These are phyloP conservation scores for Rhizoclosmatium hyalinum DNA, from an alignment of 371 early-diverging fungal species.

Conservation along the genomic window DNA sequence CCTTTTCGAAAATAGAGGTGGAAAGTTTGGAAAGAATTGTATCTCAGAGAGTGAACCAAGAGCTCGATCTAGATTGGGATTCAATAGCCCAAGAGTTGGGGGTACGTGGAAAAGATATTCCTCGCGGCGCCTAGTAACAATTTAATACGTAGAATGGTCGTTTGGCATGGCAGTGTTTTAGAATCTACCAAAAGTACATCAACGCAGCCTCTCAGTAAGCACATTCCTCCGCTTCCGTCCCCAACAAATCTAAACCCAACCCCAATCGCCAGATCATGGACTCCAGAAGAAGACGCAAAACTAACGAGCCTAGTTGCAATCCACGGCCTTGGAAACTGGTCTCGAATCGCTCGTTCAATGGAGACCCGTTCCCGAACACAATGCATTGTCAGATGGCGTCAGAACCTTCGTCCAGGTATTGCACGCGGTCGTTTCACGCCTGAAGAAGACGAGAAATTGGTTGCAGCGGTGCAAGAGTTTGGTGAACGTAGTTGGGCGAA, in stretches of 20 bases:
- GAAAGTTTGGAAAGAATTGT: neutral
- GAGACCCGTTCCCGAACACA: conserved; percentile 78
- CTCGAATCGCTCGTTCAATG: conserved; percentile 34
- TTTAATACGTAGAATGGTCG: conserved; percentile 62
- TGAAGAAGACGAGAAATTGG: conserved; percentile 77
- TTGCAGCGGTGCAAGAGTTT: conserved; percentile 68
- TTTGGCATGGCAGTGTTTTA: conserved; percentile 82
- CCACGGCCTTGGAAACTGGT: conserved; percentile 54
- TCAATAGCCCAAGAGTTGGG: conserved; percentile 62
- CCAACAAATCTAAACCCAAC: neutral
- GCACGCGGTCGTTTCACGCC: conserved; percentile 74
- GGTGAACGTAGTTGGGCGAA: conserved; percentile 80
- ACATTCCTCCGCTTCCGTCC: neutral
- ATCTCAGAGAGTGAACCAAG: neutral
- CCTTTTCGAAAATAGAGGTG: conserved; percentile 32
- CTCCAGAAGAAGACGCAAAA: conserved; percentile 72
- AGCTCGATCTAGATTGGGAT: conserved; percentile 60
- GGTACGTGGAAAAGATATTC: conserved; percentile 44
- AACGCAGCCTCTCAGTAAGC: conserved; percentile 39
- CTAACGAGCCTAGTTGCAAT: conserved; percentile 71
- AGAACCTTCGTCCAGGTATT: conserved; percentile 77
- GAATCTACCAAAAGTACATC: conserved; percentile 66
- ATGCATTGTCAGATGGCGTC: conserved; percentile 83
- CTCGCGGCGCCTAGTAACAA: conserved; percentile 34
- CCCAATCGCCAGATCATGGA: conserved; percentile 72